Evolutionary conservation across 192 early-diverging fungal species (phyloP), one percentile per base, ranked within the genome.

Genomic region (Coemansia furcata): DNA sequence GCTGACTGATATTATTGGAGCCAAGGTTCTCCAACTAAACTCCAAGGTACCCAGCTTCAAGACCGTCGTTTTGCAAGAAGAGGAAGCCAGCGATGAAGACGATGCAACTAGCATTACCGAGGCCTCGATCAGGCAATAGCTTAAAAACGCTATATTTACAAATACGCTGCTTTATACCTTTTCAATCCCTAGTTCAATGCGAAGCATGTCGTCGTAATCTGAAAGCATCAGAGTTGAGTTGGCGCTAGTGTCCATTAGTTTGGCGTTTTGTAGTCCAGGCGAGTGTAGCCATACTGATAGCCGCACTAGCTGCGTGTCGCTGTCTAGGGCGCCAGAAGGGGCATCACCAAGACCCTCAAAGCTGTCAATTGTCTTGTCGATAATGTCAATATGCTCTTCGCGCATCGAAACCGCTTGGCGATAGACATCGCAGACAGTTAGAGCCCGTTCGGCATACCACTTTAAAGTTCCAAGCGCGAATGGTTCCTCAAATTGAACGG

Each of bases 1-100:
- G 46, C 55, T 74, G 14, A 74, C 66, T 3, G 65, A 68, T 23
- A 67, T 79, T 26, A 74, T 79, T n/a, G 77, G 72, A 3, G 55
- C 43, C 12, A 79, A 65, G 15, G 39, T 79, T 11, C 69, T 79
- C 50, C 64, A 79, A 8, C 46, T 70, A n/a, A 68, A 66, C 61
- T 36, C 66, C 32, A 79, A 71, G 57, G 55, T 70, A 2, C 55
- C 64, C 33, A 67, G 43, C 26, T 65, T 73, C 59, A 35, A 55
- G 14, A 79, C 72, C 0, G 55, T 79, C 12, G 65, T 73, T 36
- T 50, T 79, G 8, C 68, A 79, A 40, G 68, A 74, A 21, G 72
- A 69, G 15, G 77, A 74, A 15, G 77, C 62, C 3, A 58, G 68
- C 38, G 60, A 60, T 23, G 60, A 50, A 7, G 62, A 36, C 21